These are phyloP conservation scores for Fusarium verrucosum DNA, from an alignment of 2,329 filamentous ascomycete genomes.

Conservation along the genomic window DNA sequence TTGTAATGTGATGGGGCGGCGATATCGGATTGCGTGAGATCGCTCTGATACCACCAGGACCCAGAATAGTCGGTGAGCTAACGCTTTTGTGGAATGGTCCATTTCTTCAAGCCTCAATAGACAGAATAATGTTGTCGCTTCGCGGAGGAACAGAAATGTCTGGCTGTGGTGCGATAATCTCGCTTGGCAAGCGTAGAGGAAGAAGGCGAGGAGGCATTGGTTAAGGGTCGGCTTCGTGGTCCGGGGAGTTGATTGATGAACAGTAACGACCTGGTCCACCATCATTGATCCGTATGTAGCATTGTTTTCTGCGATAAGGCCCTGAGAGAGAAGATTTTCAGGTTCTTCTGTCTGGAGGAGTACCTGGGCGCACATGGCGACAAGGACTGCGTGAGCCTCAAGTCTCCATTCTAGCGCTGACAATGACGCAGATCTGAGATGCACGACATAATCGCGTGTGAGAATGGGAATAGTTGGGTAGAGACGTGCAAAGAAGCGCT, in stretches of 20 bases:
- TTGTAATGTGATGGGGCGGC: slow-evolving; percentile 55
- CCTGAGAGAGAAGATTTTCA: slow-evolving; percentile 45
- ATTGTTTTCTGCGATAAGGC: slow-evolving; percentile 50
- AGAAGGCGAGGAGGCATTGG: slow-evolving; percentile 54
- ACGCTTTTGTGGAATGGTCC: slow-evolving; percentile 34
- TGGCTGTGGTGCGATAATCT: slow-evolving; percentile 55
- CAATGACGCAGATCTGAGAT: slow-evolving; percentile 37
- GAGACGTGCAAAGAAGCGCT: slow-evolving; percentile 53
- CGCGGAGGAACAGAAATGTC: slow-evolving; percentile 55
- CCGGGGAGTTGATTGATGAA: slow-evolving; percentile 48
- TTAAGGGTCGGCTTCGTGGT: slow-evolving; percentile 51
- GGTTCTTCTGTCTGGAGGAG: slow-evolving; percentile 55
- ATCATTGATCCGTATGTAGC: slow-evolving; percentile 51
- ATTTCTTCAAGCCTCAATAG: slow-evolving; percentile 46
- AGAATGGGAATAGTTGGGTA: slow-evolving; percentile 57
- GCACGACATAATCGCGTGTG: slow-evolving; percentile 50
- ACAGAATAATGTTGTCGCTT: slow-evolving; percentile 54
- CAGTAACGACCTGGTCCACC: slow-evolving; percentile 50
- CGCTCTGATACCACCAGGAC: slow-evolving; percentile 56
- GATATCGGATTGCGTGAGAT: slow-evolving; percentile 57
- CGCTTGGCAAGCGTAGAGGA: slow-evolving; percentile 57
- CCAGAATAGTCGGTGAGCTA: slow-evolving; percentile 56
- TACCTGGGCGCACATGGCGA: slow-evolving; percentile 54
- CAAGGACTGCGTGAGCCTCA: slow-evolving; percentile 51
- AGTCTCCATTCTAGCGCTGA: slow-evolving; percentile 42